Evolutionary conservation across 768 basidiomycete genomes (phyloP).

Genomic region (Serendipita indica): DNA sequence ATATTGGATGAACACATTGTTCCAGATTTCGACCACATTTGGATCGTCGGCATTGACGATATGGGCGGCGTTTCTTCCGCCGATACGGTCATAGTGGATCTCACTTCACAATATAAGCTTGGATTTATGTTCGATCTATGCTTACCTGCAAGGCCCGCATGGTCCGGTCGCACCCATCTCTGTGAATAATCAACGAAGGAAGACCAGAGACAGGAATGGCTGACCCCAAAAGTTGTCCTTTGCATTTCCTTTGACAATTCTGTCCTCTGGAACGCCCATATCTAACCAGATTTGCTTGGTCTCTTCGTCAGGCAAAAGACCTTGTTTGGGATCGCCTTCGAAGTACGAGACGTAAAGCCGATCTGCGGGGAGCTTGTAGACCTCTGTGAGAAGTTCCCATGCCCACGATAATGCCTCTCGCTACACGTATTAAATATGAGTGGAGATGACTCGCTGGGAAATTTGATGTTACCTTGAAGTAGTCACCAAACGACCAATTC

Average conservation of each 20-base stretch:
- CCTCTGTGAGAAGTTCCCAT: constrained; percentile 84
- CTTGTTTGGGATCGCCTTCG: constrained; percentile 77
- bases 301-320: constrained; percentile 77
- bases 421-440: constrained; percentile 29
- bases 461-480: constrained; percentile 67
- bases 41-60: constrained; percentile 96
- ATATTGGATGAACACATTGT: constrained; percentile 98
- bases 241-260: constrained; percentile 83
- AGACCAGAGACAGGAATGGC: constrained; percentile 18
- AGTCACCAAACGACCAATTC: constrained; percentile 99
- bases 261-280: constrained; percentile 78
- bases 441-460: not conserved
- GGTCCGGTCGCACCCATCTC: constrained; percentile 99
- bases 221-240: constrained; percentile 99
- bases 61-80: constrained; percentile 86
- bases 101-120: constrained; percentile 38
- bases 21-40: constrained; percentile 96
- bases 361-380: constrained; percentile 79
- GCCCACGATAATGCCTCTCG: constrained; percentile 87
- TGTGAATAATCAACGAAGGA: constrained; percentile 21
- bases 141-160: constrained; percentile 87
- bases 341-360: constrained; percentile 96
- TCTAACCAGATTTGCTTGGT: constrained; percentile 76
- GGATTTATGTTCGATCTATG: not conserved
- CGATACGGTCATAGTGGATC: constrained; percentile 93